phyloP scores from a whole-genome alignment of 495 filamentous ascomycete genomes.

The Aspergillus wentii region DNA sequence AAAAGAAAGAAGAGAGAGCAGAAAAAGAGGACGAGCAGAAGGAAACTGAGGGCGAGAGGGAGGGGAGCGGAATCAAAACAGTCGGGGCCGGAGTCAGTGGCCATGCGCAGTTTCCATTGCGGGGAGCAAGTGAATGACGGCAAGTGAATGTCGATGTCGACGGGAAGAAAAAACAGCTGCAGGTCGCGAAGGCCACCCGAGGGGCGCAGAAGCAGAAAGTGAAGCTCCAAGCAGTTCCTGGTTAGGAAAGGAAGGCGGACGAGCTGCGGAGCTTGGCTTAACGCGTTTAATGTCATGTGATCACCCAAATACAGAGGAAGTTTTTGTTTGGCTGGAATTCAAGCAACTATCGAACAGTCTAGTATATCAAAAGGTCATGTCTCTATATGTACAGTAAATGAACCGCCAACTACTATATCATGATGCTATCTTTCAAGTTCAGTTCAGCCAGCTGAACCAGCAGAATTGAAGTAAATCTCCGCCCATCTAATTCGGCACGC shows the following conservation, averaged over 20 bases:
- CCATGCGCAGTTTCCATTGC: neutral
- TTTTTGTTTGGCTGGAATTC: too few species aligned
- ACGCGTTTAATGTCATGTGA: too few species aligned
- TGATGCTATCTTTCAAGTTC: too few species aligned
- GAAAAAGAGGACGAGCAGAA: slow-evolving; percentile 1
- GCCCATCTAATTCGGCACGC: slow-evolving; percentile 21
- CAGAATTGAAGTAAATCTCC: slow-evolving; percentile 1
- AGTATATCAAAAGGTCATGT: slow-evolving; percentile 5
- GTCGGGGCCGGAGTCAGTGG: neutral
- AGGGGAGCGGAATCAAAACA: slow-evolving; percentile 1
- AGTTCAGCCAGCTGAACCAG: slow-evolving; percentile 13
- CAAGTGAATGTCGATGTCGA: too few species aligned
- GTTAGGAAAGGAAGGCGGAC: neutral
- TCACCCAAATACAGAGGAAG: neutral
- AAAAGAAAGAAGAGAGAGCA: neutral
- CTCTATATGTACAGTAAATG: slow-evolving; percentile 16
- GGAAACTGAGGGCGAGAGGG: too few species aligned
- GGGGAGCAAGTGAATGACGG: too few species aligned
- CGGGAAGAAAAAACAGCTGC: too few species aligned
- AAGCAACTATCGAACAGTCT: too few species aligned
- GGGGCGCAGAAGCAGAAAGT: too few species aligned
- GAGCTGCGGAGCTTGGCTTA: too few species aligned
- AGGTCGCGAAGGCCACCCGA: too few species aligned
- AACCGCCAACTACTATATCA: slow-evolving; percentile 13
- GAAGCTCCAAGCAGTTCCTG: slow-evolving; percentile 2